Evolutionary conservation across 2,329 filamentous ascomycete species (phyloP).

Genomic region (Cladosporium halotolerans): DNA sequence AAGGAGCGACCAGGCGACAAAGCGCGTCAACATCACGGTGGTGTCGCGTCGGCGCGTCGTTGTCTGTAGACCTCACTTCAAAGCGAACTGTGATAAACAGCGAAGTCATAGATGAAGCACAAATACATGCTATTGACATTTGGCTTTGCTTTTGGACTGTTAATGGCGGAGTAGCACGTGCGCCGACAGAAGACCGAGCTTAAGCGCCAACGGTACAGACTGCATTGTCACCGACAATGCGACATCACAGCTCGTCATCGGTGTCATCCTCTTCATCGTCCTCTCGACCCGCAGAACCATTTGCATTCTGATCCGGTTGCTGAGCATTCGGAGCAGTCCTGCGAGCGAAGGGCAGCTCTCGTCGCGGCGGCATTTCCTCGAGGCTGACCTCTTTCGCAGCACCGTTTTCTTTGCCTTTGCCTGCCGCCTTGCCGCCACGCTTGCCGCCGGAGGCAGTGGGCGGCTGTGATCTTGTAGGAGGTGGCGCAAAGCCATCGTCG

Average conservation of each 20-base stretch:
- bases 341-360: constrained; percentile 19
- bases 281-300: constrained; percentile 3
- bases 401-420: neutral
- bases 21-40: neutral
- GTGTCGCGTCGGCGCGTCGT: too few relatives aligned
- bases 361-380: constrained; percentile 14
- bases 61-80: too few relatives aligned
- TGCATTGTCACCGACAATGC: too few relatives aligned
- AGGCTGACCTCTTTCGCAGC: constrained; percentile 14
- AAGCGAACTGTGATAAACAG: too few relatives aligned
- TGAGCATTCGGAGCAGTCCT: too few relatives aligned
- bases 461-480: neutral
- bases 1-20: neutral
- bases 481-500: constrained; percentile 16
- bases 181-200: too few relatives aligned
- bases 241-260: constrained; percentile 28
- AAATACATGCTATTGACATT: too few relatives aligned
- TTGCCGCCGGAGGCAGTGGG: neutral
- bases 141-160: too few relatives aligned
- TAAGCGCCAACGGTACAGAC: too few relatives aligned
- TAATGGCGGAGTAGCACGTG: too few relatives aligned
- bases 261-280: constrained; percentile 29
- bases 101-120: too few relatives aligned
- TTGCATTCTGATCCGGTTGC: neutral
- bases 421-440: neutral